Evolutionary conservation across 805 yeast species (phyloP).

Genomic region (Blastobotrys robertii): DNA sequence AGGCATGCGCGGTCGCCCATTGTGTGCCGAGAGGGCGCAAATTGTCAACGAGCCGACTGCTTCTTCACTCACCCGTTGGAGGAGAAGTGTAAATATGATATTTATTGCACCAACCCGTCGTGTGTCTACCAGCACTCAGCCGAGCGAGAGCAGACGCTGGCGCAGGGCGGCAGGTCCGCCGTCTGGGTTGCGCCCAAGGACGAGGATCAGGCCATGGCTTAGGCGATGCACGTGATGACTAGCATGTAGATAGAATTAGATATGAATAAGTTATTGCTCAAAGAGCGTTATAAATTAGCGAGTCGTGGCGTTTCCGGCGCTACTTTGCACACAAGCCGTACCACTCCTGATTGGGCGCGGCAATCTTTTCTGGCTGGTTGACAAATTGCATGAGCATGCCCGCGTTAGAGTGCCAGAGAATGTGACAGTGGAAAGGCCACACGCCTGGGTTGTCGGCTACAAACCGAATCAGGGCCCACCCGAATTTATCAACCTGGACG

Average conservation of each 20-base stretch:
- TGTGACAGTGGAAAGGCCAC: constrained; percentile 93
- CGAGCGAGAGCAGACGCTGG: constrained; percentile 38
- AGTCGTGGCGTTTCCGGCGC: too few species aligned
- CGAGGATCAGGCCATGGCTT: not conserved
- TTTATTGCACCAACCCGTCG: constrained; percentile 56
- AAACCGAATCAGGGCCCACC: constrained; percentile 45
- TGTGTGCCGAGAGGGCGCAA: constrained; percentile 73
- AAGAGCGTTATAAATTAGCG: not conserved
- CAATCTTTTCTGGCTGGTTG: constrained; percentile 17
- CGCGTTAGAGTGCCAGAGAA: constrained; percentile 89
- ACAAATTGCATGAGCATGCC: constrained; percentile 43
- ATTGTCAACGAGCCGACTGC: constrained; percentile 74
- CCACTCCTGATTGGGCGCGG: constrained; percentile 4
- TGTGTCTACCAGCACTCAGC: constrained; percentile 78
- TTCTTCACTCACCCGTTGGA: constrained; percentile 71
- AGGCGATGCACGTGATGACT: not conserved
- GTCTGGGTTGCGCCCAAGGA: constrained; percentile 8
- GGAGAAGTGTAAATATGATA: constrained; percentile 74
- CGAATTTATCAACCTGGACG: constrained; percentile 57
- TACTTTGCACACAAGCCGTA: constrained; percentile 7
- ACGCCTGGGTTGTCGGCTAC: constrained; percentile 85
- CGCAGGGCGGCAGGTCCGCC: constrained; percentile 13
- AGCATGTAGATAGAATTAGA: not conserved
- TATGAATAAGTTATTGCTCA: not conserved
- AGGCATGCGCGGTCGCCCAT: constrained; percentile 73